These are phyloP conservation scores for Vitis amurensis DNA, from an alignment of 164 flowering plant genomes.

Conservation along the genomic window DNA sequence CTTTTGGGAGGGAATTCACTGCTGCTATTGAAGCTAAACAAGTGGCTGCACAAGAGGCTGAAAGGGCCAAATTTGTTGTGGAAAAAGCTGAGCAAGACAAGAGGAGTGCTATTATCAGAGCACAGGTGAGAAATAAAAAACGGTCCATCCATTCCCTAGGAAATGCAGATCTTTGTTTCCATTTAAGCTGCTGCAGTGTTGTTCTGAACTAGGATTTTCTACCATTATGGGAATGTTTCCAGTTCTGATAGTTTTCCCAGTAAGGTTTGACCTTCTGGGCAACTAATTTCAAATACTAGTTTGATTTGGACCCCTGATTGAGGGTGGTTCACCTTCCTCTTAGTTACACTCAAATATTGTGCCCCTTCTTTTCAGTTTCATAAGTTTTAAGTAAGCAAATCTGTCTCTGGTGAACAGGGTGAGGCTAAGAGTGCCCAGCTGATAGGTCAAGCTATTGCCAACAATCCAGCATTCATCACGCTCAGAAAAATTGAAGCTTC, in stretches of 20 bases:
- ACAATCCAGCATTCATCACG: slow-evolving; percentile 43
- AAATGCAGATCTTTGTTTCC: too few species aligned
- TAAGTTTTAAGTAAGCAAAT: too few species aligned
- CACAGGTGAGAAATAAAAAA: slow-evolving; percentile 39
- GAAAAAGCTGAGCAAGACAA: slow-evolving; percentile 81
- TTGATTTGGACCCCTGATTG: too few species aligned
- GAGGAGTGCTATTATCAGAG: slow-evolving; percentile 66
- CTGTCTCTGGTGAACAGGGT: slow-evolving; percentile 23
- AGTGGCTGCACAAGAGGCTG: slow-evolving; percentile 77
- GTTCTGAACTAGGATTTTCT: too few species aligned
- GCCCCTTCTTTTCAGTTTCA: background rate
- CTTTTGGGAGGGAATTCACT: slow-evolving; percentile 66
- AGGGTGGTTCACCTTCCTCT: too few species aligned
- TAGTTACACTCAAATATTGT: background rate
- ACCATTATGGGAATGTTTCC: too few species aligned
- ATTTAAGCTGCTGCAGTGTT: too few species aligned
- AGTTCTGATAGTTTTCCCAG: too few species aligned
- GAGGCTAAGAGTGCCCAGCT: slow-evolving; percentile 52
- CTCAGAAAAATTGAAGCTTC: slow-evolving; percentile 47
- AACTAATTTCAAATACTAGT: too few species aligned
- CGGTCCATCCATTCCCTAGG: too few species aligned
- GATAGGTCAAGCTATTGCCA: slow-evolving; percentile 47
- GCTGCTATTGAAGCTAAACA: slow-evolving; percentile 76
- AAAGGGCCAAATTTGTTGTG: slow-evolving; percentile 67
- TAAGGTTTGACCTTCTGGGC: too few species aligned